phyloP scores from a whole-genome alignment of 2,329 filamentous ascomycete species.

The Teratosphaeria gauchensis region DNA sequence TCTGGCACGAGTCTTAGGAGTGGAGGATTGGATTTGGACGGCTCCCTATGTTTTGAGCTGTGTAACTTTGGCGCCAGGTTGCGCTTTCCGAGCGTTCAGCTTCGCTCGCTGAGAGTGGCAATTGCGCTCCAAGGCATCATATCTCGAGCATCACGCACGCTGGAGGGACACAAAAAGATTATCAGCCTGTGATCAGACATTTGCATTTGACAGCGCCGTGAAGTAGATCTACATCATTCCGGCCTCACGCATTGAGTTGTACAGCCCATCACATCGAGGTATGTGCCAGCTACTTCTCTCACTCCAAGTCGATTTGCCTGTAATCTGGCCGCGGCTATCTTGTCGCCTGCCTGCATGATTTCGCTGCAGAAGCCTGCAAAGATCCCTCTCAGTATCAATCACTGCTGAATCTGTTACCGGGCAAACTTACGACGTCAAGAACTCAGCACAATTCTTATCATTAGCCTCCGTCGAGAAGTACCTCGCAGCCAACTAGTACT shows the following conservation, averaged over 20 bases:
- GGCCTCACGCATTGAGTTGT: not conserved
- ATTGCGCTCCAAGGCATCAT: no score
- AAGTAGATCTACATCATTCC: not conserved
- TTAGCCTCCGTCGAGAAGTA: constrained; percentile 92
- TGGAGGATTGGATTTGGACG: no score
- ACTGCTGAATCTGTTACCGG: constrained; percentile 3
- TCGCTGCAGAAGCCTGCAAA: constrained; percentile 64
- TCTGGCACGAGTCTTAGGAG: no score
- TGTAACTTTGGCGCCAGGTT: no score
- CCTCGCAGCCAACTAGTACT: constrained; percentile 79
- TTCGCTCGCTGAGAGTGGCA: no score
- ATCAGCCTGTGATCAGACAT: not conserved
- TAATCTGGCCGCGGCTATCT: constrained; percentile 44
- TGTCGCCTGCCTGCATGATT: constrained; percentile 63
- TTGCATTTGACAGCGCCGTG: not conserved
- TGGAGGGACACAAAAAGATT: no score
- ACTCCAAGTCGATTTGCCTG: constrained; percentile 4
- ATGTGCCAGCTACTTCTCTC: not conserved
- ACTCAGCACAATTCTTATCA: constrained; percentile 95
- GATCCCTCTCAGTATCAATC: constrained; percentile 6
- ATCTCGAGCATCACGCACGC: no score
- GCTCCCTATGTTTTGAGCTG: no score
- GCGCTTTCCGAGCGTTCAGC: no score
- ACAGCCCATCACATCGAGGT: not conserved
- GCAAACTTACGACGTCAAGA: constrained; percentile 66